phyloP scores from a whole-genome alignment of 2,329 filamentous ascomycete species.

The Tolypocladium album region DNA sequence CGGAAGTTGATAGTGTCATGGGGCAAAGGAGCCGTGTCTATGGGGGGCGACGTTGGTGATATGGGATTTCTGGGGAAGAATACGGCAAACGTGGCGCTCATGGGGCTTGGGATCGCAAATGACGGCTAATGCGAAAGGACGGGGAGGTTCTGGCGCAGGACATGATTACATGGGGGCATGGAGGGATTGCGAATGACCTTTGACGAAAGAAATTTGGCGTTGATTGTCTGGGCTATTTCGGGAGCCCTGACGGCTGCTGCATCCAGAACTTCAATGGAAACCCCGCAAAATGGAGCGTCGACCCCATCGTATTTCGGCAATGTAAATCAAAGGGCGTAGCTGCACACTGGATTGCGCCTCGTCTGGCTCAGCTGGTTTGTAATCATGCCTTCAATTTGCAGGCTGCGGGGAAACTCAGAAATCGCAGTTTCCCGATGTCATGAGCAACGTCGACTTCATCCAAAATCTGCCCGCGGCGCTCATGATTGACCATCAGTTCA shows the following conservation, averaged over 20 bases:
- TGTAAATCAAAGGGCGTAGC: neutral
- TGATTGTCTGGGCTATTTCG: neutral
- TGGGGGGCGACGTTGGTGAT: conserved; percentile 9
- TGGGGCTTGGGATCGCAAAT: conserved; percentile 6
- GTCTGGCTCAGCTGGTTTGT: neutral
- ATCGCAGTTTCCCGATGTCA: neutral
- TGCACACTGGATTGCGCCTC: neutral
- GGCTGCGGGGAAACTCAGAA: neutral
- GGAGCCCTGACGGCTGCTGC: neutral
- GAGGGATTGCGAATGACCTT: neutral
- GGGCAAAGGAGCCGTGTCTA: conserved; percentile 13
- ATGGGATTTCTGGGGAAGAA: conserved; percentile 13
- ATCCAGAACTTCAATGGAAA: neutral
- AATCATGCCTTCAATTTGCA: neutral
- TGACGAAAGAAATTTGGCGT: neutral
- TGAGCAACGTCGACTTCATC: neutral
- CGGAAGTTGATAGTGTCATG: conserved; percentile 12
- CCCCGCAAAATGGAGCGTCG: neutral
- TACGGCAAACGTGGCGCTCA: conserved; percentile 9
- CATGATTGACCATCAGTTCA: neutral
- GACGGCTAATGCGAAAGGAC: neutral
- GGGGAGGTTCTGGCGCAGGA: neutral
- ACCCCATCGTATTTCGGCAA: neutral
- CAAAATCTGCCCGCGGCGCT: neutral
- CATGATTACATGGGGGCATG: neutral